These are phyloP conservation scores for Mariannaea sp. DNA, from an alignment of 2,329 filamentous ascomycete species.

Conservation along the genomic window DNA sequence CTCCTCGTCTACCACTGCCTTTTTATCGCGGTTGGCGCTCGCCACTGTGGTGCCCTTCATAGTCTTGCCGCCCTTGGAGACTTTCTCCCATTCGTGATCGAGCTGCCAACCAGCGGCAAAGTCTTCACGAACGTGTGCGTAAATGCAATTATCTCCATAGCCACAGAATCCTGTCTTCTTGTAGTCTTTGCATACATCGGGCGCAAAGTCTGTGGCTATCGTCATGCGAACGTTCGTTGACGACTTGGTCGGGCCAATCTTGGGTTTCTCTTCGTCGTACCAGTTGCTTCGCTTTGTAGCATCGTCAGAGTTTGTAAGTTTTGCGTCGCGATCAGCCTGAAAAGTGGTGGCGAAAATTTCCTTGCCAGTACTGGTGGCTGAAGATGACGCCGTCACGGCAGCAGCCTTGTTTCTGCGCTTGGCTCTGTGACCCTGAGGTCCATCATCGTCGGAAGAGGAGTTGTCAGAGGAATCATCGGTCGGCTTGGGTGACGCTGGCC, in stretches of 20 bases:
- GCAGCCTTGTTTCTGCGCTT: neutral
- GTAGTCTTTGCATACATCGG: constrained; percentile 89
- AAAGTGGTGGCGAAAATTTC: neutral
- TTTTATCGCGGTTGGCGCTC: constrained; percentile 56
- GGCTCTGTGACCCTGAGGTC: neutral
- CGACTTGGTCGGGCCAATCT: neutral
- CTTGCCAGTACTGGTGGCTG: neutral
- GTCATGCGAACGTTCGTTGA: constrained; percentile 5
- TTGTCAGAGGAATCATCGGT: neutral
- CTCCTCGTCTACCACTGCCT: constrained; percentile 51
- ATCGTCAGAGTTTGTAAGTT: neutral
- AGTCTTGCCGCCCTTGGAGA: constrained; percentile 72
- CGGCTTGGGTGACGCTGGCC: neutral
- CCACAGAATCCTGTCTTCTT: constrained; percentile 69
- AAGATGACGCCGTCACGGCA: neutral
- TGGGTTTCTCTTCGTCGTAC: neutral
- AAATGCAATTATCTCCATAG: constrained; percentile 64
- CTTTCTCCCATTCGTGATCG: constrained; percentile 90
- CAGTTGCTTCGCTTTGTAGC: constrained; percentile 1
- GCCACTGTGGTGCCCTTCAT: constrained; percentile 65
- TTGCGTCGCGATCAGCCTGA: neutral
- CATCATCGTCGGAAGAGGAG: neutral
- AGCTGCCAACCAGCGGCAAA: constrained; percentile 95
- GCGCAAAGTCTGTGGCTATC: constrained; percentile 87
- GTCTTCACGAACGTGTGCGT: constrained; percentile 75